Evolutionary conservation across 176 grass and related monocot genomes (phyloP), one percentile per base, ranked within the genome.

Genomic region (Stipa capillata): DNA sequence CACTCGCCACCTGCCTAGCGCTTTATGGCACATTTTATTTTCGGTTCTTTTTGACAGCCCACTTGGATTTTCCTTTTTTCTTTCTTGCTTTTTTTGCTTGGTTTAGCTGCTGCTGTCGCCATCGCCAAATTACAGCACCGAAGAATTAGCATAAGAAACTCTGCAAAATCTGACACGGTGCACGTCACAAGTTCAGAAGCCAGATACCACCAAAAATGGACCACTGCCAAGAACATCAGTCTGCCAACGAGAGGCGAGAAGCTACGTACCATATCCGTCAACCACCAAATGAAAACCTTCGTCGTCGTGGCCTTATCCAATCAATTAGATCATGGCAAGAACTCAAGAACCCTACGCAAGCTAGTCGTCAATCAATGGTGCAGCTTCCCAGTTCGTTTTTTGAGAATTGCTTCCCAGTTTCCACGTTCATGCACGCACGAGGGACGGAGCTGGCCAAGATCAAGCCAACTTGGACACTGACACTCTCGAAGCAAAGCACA

Each of bases 381-480:
- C 13, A 56, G 2, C 1, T 24, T n/a, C 31, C 43, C 5, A 27
- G 18, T 24, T n/a, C n/a, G n/a, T n/a, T n/a, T n/a, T n/a, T n/a
- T n/a, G n/a, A n/a, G n/a, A n/a, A n/a, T n/a, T n/a, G n/a, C n/a
- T n/a, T n/a, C n/a, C n/a, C n/a, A n/a, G 6, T 6, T 17, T 17
- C 27, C 54, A 48, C 10, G 73, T 77, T 69, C 73, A 69, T 60
- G 69, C 58, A 74, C 17, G 36, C 3, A 71, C 6, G 31, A 24
- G 4, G 56, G 33, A 37, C 14, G 8, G 35, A 73, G 49, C 73
- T 56, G 39, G 5, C 63, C 29, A 6, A 77, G 63, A n/a, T 60
- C 10, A 79, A 79, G 25, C 24, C 74, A 73, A 85, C 18, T 79
- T 73, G 75, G 44, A 79, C 13, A 31, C 43, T 24, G 34, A 6